Base-by-base conservation (phyloP, 192 early-diverging fungal species). In the Entophlyctis luteolus region DNA sequence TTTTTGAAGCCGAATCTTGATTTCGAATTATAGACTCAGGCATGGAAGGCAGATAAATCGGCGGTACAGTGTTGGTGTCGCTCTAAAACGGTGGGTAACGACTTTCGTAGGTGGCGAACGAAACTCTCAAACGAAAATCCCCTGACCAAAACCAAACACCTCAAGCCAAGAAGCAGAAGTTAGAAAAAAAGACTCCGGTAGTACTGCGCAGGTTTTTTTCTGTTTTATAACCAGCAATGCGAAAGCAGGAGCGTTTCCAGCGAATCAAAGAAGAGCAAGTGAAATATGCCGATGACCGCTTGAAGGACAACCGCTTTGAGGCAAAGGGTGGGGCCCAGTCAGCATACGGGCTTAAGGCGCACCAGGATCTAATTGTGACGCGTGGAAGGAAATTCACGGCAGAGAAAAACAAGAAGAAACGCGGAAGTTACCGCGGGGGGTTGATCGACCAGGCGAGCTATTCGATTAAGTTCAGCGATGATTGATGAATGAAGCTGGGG, bases 351-450 rank as follows among this genome's bases (percentile, higher is more conserved):
- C 83, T 89, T 77, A 95, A 91, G 69, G 96, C 96, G 14, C 88
- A 97, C 71, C 81, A 83, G 75, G 96, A 98, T 57, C 82, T 98
- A 67, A 89, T 94, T 58, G 88, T 89, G 45, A 93, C 88, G 16
- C 80, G 88, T 32, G 96, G 96, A 45, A 93, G 93, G 77, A 86
- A 87, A 27, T 98, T 98, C 83, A 86, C 91, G 37, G 88, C 88
- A 12, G 94, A 96, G 70, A 98, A 98, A 56, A 68, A 55, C 46
- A 68, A 77, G 82, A 98, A 98, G 81, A 96, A 96, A 85, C 81
- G 91, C 53, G 94, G 94, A 25, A 88, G 89, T 39, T 98, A 98
- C 83, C 86, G 89, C 58, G 96, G 96, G 31, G 96, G 96, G 23
- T 72, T 79, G 54, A 98, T 98, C 60, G 88, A 90, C 62, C 86